Evolutionary conservation across 2,329 filamentous ascomycete species (phyloP).

Genomic region (Sordariomycetes sp.): DNA sequence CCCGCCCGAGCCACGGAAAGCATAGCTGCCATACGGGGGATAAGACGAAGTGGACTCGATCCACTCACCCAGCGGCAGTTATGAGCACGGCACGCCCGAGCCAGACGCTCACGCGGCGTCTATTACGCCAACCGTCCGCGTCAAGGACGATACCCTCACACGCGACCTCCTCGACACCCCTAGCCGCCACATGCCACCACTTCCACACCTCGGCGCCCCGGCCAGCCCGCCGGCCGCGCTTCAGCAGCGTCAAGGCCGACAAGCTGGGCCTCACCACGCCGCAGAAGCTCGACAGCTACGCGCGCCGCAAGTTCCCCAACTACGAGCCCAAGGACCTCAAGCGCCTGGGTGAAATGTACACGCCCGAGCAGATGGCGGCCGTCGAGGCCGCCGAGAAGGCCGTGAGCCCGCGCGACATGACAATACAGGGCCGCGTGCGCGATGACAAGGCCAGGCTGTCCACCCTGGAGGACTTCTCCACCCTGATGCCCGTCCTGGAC

Average conservation of each 20-base stretch:
- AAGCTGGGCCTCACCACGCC: conserved; percentile 38
- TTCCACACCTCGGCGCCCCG: conserved; percentile 43
- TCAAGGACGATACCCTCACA: conserved; percentile 36
- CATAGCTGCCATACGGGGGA: background rate
- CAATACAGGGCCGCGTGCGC: conserved; percentile 60
- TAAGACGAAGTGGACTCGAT: background rate
- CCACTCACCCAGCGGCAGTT: conserved; percentile 14
- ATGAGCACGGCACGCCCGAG: conserved; percentile 45
- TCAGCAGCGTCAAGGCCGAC: conserved; percentile 40
- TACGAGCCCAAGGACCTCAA: conserved; percentile 60
- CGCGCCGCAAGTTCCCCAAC: conserved; percentile 40
- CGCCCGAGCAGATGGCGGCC: conserved; percentile 68
- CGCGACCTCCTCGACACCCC: conserved; percentile 11
- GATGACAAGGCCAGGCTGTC: conserved; percentile 60
- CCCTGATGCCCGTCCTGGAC: conserved; percentile 69
- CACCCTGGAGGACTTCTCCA: conserved; percentile 76
- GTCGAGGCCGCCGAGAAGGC: conserved; percentile 71
- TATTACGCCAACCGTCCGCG: conserved; percentile 18
- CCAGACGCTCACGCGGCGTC: background rate
- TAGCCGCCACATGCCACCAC: conserved; percentile 15
- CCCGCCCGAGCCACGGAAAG: background rate
- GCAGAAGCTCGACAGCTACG: conserved; percentile 30
- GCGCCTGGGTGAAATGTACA: conserved; percentile 57
- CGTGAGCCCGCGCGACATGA: conserved; percentile 64
- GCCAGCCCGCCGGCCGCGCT: conserved; percentile 35